A percentile compares a stretch with the other conserved stretches of the same genome.
These are phyloP conservation scores for Xylariales sp. DNA, from an alignment of 2,329 filamentous ascomycete genomes.

Conservation along the genomic window DNA sequence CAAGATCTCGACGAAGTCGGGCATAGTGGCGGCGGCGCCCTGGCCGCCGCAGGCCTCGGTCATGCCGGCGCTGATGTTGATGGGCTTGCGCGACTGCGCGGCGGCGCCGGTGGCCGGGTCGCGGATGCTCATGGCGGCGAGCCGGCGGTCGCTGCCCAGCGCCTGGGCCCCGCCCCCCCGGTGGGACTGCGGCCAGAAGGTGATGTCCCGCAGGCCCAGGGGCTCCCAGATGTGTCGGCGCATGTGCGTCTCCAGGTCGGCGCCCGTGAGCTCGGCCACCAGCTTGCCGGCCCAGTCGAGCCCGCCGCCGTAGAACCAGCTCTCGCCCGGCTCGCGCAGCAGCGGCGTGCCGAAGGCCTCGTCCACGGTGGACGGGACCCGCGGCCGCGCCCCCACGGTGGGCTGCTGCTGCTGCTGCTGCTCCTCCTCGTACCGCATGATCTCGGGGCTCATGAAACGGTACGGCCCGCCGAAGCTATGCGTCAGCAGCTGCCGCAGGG, in stretches of 20 bases:
- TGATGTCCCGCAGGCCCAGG: conserved; percentile 12
- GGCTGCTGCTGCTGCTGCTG: background rate
- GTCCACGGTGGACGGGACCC: conserved; percentile 12
- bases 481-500: conserved; percentile 40
- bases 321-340: conserved; percentile 37
- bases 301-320: conserved; percentile 35
- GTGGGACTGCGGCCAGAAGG: conserved; percentile 16
- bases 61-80: conserved; percentile 12
- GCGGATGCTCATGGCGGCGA: conserved; percentile 14
- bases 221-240: conserved; percentile 16
- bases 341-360: conserved; percentile 31
- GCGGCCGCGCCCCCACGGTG: background rate
- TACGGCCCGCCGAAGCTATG: conserved; percentile 42
- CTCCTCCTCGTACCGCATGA: conserved; percentile 2
- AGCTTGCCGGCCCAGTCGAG: conserved; percentile 36
- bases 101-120: conserved; percentile 4
- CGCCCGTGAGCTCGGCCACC: conserved; percentile 22
- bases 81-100: conserved; percentile 12
- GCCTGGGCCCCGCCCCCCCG: no score
- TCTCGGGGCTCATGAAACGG: conserved; percentile 21
- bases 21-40: conserved; percentile 28
- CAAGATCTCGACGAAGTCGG: conserved; percentile 39
- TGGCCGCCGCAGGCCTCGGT: conserved; percentile 27
- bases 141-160: conserved; percentile 12
- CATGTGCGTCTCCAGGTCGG: conserved; percentile 17